A percentile compares a stretch with the other conserved stretches of the same genome.
These are phyloP conservation scores for Pisolithus marmoratus DNA, from an alignment of 768 basidiomycete genomes.

Conservation along the genomic window DNA sequence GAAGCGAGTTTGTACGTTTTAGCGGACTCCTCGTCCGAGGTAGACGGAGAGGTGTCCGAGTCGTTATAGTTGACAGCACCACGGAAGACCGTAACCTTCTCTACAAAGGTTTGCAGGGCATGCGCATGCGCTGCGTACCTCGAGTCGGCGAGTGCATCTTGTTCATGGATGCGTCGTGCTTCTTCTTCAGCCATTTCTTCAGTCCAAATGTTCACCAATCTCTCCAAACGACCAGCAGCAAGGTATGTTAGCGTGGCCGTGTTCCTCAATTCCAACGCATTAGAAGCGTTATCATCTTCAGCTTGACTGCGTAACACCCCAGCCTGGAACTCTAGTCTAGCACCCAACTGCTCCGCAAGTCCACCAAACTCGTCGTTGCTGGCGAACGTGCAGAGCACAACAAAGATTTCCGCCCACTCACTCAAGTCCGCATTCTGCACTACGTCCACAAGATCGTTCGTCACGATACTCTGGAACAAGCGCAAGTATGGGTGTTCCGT, in stretches of 20 bases:
- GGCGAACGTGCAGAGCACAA: conserved; percentile 93
- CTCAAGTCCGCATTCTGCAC: conserved; percentile 93
- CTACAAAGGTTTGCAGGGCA: conserved; percentile 89
- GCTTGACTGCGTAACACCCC: conserved; percentile 46
- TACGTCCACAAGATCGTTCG: conserved; percentile 86
- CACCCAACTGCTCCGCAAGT: conserved; percentile 90
- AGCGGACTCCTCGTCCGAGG: conserved; percentile 35
- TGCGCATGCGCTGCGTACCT: conserved; percentile 76
- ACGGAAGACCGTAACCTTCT: conserved; percentile 95
- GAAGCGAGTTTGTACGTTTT: conserved; percentile 77
- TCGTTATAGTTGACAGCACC: conserved; percentile 78
- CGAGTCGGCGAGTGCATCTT: conserved; percentile 38
- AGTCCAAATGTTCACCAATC: conserved; percentile 85
- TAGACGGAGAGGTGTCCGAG: conserved; percentile 48
- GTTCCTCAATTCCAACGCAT: conserved; percentile 54
- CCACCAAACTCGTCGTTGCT: conserved; percentile 74
- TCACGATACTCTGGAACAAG: conserved; percentile 90
- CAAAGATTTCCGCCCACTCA: conserved; percentile 97
- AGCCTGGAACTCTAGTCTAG: conserved; percentile 83
- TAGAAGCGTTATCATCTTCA: conserved; percentile 35
- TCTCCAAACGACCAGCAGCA: conserved; percentile 83
- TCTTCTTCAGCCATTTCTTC: conserved; percentile 91
- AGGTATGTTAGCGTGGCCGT: conserved; percentile 92
- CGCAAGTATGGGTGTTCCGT: conserved; percentile 80
- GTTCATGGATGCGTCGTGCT: conserved; percentile 37